Conservation (phyloP, 345 rosid species). For the Linum tenue region DNA sequence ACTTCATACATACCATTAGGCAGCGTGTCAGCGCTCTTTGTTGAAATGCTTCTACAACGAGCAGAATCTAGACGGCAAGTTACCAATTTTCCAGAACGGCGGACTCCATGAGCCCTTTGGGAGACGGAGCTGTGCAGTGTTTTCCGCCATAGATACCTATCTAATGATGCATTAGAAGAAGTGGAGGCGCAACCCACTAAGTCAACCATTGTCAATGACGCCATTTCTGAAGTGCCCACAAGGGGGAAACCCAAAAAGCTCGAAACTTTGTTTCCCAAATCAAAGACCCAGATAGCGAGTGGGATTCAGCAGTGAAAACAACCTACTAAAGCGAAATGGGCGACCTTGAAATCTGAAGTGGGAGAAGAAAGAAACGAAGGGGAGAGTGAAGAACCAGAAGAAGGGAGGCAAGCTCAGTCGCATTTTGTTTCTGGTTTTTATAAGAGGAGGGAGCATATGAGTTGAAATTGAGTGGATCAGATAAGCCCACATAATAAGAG, state of each 20-base stretch:
- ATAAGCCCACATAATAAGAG: slow-evolving; percentile 32
- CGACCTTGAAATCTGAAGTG: not conserved
- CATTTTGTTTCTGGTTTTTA: not conserved
- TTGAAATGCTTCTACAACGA: slow-evolving; percentile 45
- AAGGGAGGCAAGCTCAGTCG: no score
- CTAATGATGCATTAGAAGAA: slow-evolving; percentile 43
- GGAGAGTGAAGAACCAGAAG: not conserved
- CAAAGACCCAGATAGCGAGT: slow-evolving; percentile 19
- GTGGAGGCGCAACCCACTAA: slow-evolving; percentile 55
- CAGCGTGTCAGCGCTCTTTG: slow-evolving; percentile 46
- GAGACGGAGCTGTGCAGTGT: slow-evolving; percentile 23
- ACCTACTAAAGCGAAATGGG: slow-evolving; percentile 11
- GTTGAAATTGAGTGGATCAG: slow-evolving; percentile 37
- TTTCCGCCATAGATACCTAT: slow-evolving; percentile 30
- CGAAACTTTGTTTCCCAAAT: slow-evolving; percentile 4
- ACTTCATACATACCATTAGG: slow-evolving; percentile 36
- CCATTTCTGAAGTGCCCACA: slow-evolving; percentile 38
- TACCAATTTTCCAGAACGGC: slow-evolving; percentile 36
- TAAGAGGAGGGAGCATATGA: slow-evolving; percentile 3
- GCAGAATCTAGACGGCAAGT: slow-evolving; percentile 36
- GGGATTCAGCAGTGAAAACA: slow-evolving; percentile 10
- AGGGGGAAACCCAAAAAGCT: slow-evolving; percentile 11
- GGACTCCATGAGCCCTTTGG: slow-evolving; percentile 20
- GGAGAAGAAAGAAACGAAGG: slow-evolving; percentile 7
- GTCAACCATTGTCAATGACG: slow-evolving; percentile 59